Conservation (phyloP, 805 yeast species). For the Vanderwaltozyma verrucispora region DNA sequence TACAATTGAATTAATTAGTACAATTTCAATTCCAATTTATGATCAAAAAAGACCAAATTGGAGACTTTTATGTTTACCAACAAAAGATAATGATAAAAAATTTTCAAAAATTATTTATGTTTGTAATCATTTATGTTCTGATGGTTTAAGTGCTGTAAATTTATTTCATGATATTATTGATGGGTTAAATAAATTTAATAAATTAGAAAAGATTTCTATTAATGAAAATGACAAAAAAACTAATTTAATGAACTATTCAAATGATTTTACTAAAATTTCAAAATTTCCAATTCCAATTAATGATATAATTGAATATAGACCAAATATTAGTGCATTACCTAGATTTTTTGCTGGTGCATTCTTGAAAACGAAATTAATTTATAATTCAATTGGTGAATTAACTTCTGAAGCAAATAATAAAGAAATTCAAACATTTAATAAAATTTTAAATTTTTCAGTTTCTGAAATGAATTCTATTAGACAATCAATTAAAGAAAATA, state of each 20-base stretch:
- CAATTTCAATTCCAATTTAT: conserved; percentile 11
- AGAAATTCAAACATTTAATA: conserved; percentile 7
- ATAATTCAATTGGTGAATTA: conserved; percentile 6
- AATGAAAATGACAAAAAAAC: background rate
- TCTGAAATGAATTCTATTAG: conserved; percentile 8
- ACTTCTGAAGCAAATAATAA: conserved; percentile 4
- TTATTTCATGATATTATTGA: conserved; percentile 15
- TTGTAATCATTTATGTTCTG: conserved; percentile 19
- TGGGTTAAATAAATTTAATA: conserved; percentile 2
- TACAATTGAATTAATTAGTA: conserved; percentile 9
- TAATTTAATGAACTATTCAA: conserved; percentile 6
- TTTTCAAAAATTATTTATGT: conserved; percentile 10
- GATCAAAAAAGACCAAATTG: conserved; percentile 15
- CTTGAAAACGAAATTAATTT: conserved; percentile 8
- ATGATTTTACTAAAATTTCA: conserved; percentile 6
- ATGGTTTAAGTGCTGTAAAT: conserved; percentile 17
- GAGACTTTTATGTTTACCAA: conserved; percentile 15
- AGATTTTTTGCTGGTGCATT: conserved; percentile 7
- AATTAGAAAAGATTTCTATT: background rate
- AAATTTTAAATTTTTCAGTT: conserved; percentile 7
- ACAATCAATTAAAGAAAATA: conserved; percentile 4
- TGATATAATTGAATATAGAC: conserved; percentile 14
- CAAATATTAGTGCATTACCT: conserved; percentile 7
- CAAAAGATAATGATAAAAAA: background rate
- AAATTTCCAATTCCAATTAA: conserved; percentile 17